phyloP scores from a whole-genome alignment of 225 moss, liverwort and hornwort genomes.

The Marchantia polymorpha region DNA sequence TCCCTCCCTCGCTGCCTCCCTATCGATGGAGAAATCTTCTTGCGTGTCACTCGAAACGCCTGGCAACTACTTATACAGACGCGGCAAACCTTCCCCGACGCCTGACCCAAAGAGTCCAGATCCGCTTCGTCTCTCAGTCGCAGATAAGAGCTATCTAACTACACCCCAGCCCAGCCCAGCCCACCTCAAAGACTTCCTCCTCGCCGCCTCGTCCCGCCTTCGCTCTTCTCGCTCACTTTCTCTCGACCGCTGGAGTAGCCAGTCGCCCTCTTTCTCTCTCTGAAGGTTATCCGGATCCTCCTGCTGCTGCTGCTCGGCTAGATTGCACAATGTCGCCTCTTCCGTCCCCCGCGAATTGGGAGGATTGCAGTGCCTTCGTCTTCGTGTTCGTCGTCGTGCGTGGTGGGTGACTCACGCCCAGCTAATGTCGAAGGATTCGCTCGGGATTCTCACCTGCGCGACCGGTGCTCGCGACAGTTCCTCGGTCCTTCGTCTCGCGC shows the following conservation, averaged over 20 bases:
- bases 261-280: not conserved
- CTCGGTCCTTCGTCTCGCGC: not conserved
- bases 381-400: not conserved
- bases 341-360: not conserved
- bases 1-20: not conserved
- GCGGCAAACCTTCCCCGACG: not conserved
- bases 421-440: not conserved
- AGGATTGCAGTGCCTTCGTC: not conserved
- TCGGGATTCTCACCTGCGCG: not conserved
- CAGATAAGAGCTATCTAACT: not conserved
- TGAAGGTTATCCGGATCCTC: too few relatives aligned
- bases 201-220: not conserved
- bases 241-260: not conserved
- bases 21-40: not conserved
- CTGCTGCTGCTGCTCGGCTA: too few relatives aligned
- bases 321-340: not conserved
- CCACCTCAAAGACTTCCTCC: not conserved
- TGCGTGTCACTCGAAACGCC: not conserved
- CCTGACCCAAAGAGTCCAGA: not conserved
- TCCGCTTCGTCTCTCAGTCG: not conserved
- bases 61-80: not conserved
- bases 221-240: not conserved
- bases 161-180: too few relatives aligned
- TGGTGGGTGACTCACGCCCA: slow-evolving; percentile 7
- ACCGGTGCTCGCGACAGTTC: too few relatives aligned